Conservation (phyloP, 257 asterid genomes). For the Solanum ahanhuiri region DNA sequence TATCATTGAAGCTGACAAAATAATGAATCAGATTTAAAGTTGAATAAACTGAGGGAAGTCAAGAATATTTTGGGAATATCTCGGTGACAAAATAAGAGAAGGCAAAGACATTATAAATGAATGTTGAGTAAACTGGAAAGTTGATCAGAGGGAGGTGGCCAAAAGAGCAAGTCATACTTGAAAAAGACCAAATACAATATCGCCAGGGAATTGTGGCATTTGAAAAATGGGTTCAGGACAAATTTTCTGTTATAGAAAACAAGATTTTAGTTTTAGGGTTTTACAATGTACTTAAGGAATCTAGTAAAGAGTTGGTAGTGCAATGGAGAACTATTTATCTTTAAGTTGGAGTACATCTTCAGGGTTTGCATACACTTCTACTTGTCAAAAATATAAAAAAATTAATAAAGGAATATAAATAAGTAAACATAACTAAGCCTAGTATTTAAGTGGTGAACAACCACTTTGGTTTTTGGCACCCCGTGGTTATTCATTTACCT, state of each 20-base stretch:
- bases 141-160: not conserved
- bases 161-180: not conserved
- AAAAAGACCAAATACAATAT: not conserved
- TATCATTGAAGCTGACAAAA: not conserved
- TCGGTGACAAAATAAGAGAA: not conserved
- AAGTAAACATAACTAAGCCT: not conserved
- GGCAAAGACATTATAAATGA: not conserved
- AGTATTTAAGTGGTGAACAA: not conserved
- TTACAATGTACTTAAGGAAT: not conserved
- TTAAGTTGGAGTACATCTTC: not conserved
- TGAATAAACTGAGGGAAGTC: not conserved
- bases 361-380: not conserved
- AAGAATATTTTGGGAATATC: not conserved
- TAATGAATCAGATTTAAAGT: not conserved
- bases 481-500: not conserved
- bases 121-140: not conserved
- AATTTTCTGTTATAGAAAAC: not conserved
- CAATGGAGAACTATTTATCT: not conserved
- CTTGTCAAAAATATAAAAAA: not conserved
- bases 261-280: not conserved
- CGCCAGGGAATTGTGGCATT: not conserved
- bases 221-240: not conserved
- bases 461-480: not conserved
- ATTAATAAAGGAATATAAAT: not conserved
- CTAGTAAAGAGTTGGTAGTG: not conserved